Conservation (phyloP, 331 rosid species). For the Spiraea crenata region DNA sequence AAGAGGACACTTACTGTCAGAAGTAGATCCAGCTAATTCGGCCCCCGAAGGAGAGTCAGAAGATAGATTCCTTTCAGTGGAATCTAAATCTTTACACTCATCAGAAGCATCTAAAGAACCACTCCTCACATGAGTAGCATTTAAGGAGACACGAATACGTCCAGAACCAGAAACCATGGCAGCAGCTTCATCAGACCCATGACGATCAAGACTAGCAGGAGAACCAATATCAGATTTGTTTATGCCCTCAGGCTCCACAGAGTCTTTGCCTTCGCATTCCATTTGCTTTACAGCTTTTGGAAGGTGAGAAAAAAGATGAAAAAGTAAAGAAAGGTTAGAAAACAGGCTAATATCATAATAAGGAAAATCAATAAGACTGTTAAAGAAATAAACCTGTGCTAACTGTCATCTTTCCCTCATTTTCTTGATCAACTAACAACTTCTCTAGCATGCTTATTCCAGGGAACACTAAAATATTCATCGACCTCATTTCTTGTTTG, state of each 20-base stretch:
- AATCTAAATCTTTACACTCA: conserved; percentile 33
- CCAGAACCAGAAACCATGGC: conserved; percentile 24
- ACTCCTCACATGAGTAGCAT: conserved; percentile 25
- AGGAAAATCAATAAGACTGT: conserved; percentile 10
- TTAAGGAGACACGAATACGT: conserved; percentile 22
- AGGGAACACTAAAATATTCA: conserved; percentile 96
- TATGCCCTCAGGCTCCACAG: conserved; percentile 28
- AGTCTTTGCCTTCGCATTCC: conserved; percentile 35
- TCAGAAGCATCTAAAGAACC: conserved; percentile 45
- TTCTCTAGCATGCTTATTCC: conserved; percentile 97
- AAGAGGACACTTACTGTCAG: conserved; percentile 40
- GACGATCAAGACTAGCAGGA: conserved; percentile 48
- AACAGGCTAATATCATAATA: conserved; percentile 8
- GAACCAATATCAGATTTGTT: conserved; percentile 44
- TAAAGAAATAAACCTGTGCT: conserved; percentile 30
- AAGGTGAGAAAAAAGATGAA: conserved; percentile 18
- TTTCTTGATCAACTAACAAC: conserved; percentile 53
- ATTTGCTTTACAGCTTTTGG: conserved; percentile 47
- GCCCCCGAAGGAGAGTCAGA: conserved; percentile 45
- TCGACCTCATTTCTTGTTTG: conserved; percentile 70
- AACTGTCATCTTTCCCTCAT: conserved; percentile 40
- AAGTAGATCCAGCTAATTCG: conserved; percentile 37
- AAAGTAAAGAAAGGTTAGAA: conserved; percentile 4
- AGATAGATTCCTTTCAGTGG: conserved; percentile 28
- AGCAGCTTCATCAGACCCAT: conserved; percentile 44